Conservation (phyloP, 495 filamentous ascomycete species). For the Venustampulla echinocandica region DNA sequence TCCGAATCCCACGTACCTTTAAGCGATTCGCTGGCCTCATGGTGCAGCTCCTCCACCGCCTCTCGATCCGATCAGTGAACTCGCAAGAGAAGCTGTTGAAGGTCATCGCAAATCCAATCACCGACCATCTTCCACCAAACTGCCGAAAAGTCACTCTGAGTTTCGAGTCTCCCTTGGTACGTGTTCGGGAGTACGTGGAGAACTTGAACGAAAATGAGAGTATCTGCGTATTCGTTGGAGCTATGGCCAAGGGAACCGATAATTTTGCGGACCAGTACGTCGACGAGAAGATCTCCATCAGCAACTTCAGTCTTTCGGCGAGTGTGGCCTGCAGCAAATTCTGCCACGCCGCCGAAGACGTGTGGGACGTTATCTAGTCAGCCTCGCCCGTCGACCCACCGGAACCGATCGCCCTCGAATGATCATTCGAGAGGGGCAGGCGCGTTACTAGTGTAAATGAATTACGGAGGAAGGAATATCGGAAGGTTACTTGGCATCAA, state of each 20-base stretch:
- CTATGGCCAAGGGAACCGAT: slow-evolving; percentile 94
- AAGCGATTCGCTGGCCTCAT: slow-evolving; percentile 97
- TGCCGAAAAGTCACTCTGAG: slow-evolving; percentile 95
- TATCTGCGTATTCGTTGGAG: slow-evolving; percentile 93
- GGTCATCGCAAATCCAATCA: slow-evolving; percentile 96
- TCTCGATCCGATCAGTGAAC: slow-evolving; percentile 90
- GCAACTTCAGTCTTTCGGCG: slow-evolving; percentile 92
- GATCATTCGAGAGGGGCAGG: slow-evolving; percentile 11
- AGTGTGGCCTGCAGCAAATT: slow-evolving; percentile 99
- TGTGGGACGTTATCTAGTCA: slow-evolving; percentile 79
- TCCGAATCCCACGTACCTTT: slow-evolving; percentile 95
- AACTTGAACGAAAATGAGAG: slow-evolving; percentile 73
- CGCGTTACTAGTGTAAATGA: no score
- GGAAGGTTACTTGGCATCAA: slow-evolving; percentile 17
- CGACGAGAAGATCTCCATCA: slow-evolving; percentile 95
- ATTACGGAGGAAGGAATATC: not conserved
- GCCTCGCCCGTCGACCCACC: slow-evolving; percentile 6
- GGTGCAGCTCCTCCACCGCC: slow-evolving; percentile 95
- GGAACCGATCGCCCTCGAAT: slow-evolving; percentile 8
- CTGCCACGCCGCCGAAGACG: slow-evolving; percentile 95
- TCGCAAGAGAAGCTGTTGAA: slow-evolving; percentile 95
- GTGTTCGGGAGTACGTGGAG: slow-evolving; percentile 80
- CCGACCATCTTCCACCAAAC: slow-evolving; percentile 90
- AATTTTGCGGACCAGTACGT: slow-evolving; percentile 92
- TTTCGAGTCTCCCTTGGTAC: slow-evolving; percentile 80